These are phyloP conservation scores for Phalaenopsis hybrid DNA, from an alignment of 116 monocot species.

Conservation along the genomic window DNA sequence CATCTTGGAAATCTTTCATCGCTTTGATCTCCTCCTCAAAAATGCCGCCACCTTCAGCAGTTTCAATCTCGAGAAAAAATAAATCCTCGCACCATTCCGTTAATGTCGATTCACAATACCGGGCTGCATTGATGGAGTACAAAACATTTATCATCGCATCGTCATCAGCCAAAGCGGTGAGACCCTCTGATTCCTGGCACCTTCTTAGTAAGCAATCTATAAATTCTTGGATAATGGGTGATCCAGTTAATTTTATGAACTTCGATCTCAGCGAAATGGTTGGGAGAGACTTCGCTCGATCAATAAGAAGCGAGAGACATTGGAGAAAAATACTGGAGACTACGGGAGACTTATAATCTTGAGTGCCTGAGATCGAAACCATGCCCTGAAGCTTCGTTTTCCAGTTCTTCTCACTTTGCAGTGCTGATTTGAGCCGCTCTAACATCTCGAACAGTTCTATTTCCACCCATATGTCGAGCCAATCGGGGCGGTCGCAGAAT, in stretches of 20 bases:
- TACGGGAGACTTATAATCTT: constrained; percentile 65
- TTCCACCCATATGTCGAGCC: constrained; percentile 82
- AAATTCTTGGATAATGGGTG: constrained; percentile 43
- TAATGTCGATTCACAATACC: constrained; percentile 51
- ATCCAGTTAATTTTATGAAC: constrained; percentile 45
- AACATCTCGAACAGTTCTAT: constrained; percentile 58
- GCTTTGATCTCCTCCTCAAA: constrained; percentile 51
- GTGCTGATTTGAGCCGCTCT: constrained; percentile 46
- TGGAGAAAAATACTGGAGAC: constrained; percentile 40
- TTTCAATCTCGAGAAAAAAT: constrained; percentile 78
- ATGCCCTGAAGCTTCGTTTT: constrained; percentile 34
- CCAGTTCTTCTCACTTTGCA: constrained; percentile 67
- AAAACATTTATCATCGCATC: constrained; percentile 63
- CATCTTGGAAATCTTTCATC: constrained; percentile 35
- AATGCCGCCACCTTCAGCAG: constrained; percentile 15
- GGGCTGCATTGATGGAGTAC: constrained; percentile 58
- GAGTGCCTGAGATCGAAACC: constrained; percentile 30
- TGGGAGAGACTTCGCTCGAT: constrained; percentile 54
- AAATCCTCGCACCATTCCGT: constrained; percentile 81
- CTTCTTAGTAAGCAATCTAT: constrained; percentile 42
- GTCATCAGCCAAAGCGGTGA: constrained; percentile 89
- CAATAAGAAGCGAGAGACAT: constrained; percentile 39
- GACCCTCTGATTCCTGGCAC: constrained; percentile 87
- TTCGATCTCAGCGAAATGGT: constrained; percentile 43
- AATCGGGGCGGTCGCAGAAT: constrained; percentile 79